Conservation (phyloP, 2,329 filamentous ascomycete species). For the Colletotrichum destructivum region DNA sequence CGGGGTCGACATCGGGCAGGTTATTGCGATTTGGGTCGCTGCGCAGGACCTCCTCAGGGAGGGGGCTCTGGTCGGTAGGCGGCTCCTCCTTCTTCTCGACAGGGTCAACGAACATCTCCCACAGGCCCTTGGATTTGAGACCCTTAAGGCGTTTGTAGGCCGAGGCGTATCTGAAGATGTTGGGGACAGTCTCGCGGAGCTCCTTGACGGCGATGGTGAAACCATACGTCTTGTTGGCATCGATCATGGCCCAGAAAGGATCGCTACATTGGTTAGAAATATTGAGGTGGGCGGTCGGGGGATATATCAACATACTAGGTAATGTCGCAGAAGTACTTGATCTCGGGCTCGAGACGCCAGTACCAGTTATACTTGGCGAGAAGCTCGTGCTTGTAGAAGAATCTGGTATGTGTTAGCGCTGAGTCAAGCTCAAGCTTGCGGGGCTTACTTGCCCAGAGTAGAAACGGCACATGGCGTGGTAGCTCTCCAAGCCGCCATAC, state of each 20-base stretch:
- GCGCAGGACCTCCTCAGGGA: constrained; percentile 86
- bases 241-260: constrained; percentile 95
- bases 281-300: not conserved
- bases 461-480: constrained; percentile 99
- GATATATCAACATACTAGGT: constrained; percentile 78
- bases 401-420: constrained; percentile 62
- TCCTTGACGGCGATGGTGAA: constrained; percentile 99
- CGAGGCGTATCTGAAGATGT: constrained; percentile 98
- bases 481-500: constrained; percentile 99
- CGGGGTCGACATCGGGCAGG: constrained; percentile 87
- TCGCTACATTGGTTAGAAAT: constrained; percentile 70
- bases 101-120: constrained; percentile 98
- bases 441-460: constrained; percentile 84
- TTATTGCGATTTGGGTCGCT: constrained; percentile 80
- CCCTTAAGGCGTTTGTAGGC: constrained; percentile 96
- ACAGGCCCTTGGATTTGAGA: constrained; percentile 89
- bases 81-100: constrained; percentile 74
- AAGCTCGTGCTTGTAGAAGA: constrained; percentile 97
- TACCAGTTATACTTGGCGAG: constrained; percentile 99
- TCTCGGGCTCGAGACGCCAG: constrained; percentile 98
- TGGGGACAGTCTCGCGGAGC: constrained; percentile 95
- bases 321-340: constrained; percentile 99
- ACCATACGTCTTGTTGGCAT: constrained; percentile 96
- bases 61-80: constrained; percentile 71
- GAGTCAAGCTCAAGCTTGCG: not conserved